phyloP scores from a whole-genome alignment of 768 basidiomycete species.

The Psilocybe azurescens region DNA sequence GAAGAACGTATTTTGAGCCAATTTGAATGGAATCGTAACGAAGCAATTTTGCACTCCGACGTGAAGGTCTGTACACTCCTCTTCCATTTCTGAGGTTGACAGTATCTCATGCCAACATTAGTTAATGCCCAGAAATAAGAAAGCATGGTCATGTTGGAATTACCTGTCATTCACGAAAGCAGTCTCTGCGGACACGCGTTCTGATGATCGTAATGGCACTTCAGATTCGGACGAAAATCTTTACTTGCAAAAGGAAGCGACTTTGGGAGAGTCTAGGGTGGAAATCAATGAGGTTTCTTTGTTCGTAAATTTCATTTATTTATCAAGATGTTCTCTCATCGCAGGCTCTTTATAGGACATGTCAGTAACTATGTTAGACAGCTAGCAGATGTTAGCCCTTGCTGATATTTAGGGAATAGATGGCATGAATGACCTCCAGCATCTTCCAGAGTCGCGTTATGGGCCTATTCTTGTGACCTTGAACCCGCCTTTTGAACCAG shows the following conservation, averaged over 20 bases:
- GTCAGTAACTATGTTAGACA: conserved; percentile 28
- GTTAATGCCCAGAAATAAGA: conserved; percentile 68
- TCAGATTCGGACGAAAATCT: conserved; percentile 11
- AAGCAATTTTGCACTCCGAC: conserved; percentile 72
- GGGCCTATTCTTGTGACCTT: conserved; percentile 76
- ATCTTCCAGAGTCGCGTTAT: conserved; percentile 56
- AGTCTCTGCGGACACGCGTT: neutral
- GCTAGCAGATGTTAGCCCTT: neutral
- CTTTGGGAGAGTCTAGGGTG: conserved; percentile 21
- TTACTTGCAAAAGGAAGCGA: conserved; percentile 18
- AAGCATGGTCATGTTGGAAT: conserved; percentile 83
- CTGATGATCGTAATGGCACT: neutral
- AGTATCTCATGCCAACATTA: conserved; percentile 24
- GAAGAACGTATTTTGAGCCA: conserved; percentile 61
- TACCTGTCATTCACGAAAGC: conserved; percentile 59
- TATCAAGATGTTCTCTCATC: neutral
- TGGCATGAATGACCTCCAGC: conserved; percentile 79
- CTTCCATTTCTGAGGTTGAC: neutral
- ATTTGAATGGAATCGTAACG: conserved; percentile 73
- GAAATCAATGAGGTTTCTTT: conserved; percentile 66
- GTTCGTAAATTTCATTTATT: conserved; percentile 41
- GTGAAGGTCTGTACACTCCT: conserved; percentile 44
- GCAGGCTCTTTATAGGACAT: conserved; percentile 39
- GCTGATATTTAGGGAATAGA: conserved; percentile 41
- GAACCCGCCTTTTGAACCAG: conserved; percentile 70